Conservation (phyloP, 495 filamentous ascomycete species). For the Tuber calosporum region DNA sequence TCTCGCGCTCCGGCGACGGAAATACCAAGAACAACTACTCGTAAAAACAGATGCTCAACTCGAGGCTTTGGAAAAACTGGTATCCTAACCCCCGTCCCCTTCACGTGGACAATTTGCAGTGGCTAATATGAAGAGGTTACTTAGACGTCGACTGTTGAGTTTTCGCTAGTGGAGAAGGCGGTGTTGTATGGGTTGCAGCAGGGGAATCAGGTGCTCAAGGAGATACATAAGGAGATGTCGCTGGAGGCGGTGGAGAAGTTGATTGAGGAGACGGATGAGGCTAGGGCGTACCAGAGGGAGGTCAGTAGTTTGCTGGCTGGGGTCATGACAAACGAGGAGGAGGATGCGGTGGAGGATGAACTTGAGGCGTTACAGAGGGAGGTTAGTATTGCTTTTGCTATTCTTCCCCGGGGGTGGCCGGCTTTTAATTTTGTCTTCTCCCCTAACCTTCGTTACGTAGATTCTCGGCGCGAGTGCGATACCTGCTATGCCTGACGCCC, state of each 20-base stretch:
- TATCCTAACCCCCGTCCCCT: background rate
- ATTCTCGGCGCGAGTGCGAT: constrained; percentile 29
- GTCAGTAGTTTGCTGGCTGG: constrained; percentile 84
- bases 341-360: constrained; percentile 96
- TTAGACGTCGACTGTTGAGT: constrained; percentile 70
- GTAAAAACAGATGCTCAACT: constrained; percentile 86
- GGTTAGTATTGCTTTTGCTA: constrained; percentile 42
- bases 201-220: constrained; percentile 77
- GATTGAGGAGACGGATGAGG: constrained; percentile 43
- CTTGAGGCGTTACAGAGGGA: constrained; percentile 70
- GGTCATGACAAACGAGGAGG: constrained; percentile 80
- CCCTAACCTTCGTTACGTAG: background rate
- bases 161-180: constrained; percentile 91
- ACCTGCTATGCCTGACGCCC: constrained; percentile 54
- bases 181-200: constrained; percentile 87
- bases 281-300: constrained; percentile 43
- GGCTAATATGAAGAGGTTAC: constrained; percentile 8
- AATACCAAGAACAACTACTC: constrained; percentile 90
- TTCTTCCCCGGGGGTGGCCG: constrained; percentile 1
- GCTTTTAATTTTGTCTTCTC: background rate
- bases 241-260: constrained; percentile 51
- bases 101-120: background rate
- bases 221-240: constrained; percentile 94
- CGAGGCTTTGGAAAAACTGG: constrained; percentile 72
- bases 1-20: constrained; percentile 85